Evolutionary conservation across 1,139 yeast genomes (phyloP).

Genomic region (Yamadazyma dendronema): DNA sequence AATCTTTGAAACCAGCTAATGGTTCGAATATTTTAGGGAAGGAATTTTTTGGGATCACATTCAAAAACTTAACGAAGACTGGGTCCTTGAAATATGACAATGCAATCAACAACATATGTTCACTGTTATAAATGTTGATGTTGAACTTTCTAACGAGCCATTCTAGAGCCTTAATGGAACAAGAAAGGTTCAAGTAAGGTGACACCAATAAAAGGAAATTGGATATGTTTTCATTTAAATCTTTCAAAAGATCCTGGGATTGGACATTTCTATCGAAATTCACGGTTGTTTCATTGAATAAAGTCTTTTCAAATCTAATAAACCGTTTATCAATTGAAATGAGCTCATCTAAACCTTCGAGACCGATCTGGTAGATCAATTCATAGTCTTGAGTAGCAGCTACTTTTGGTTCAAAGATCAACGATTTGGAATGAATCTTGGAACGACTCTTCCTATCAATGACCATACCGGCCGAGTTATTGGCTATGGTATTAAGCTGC

Average conservation of each 20-base stretch:
- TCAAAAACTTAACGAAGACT: conserved; percentile 70
- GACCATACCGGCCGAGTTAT: conserved; percentile 68
- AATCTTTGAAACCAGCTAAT: conserved; percentile 65
- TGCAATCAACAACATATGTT: conserved; percentile 63
- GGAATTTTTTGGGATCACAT: conserved; percentile 59
- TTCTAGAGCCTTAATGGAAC: conserved; percentile 82
- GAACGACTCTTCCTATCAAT: conserved; percentile 85
- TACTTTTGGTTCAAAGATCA: conserved; percentile 78
- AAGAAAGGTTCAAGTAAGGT: conserved; percentile 68
- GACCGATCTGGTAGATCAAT: conserved; percentile 66
- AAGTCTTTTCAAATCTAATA: conserved; percentile 60
- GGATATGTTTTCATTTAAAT: conserved; percentile 69
- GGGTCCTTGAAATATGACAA: conserved; percentile 77
- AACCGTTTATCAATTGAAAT: conserved; percentile 73
- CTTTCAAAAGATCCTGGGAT: conserved; percentile 68
- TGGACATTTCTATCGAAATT: conserved; percentile 79
- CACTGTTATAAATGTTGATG: conserved; percentile 78
- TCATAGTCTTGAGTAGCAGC: conserved; percentile 96
- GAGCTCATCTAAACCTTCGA: conserved; percentile 76
- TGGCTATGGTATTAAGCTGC: conserved; percentile 74
- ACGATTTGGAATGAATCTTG: conserved; percentile 82
- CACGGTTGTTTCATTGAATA: conserved; percentile 81
- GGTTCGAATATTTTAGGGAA: conserved; percentile 79
- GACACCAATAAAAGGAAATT: conserved; percentile 75
- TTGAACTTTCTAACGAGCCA: conserved; percentile 95